Evolutionary conservation across 768 basidiomycete genomes (phyloP).

Genomic region (Tremella yokohamensis): DNA sequence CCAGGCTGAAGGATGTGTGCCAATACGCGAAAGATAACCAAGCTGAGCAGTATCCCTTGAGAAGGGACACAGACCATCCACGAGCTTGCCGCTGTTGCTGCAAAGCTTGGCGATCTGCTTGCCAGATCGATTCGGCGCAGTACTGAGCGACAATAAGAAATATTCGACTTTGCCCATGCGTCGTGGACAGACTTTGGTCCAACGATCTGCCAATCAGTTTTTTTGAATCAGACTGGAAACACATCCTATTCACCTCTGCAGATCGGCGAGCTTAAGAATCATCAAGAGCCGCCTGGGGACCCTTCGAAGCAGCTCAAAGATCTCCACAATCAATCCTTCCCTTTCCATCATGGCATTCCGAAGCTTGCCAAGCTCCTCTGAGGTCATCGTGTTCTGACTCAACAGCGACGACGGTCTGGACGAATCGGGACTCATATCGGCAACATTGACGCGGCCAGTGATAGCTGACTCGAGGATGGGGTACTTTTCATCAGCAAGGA

Average conservation of each 20-base stretch:
- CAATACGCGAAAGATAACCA: conserved; percentile 33
- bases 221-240: neutral
- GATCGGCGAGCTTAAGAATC: conserved; percentile 64
- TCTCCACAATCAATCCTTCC: conserved; percentile 76
- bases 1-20: conserved; percentile 32
- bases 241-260: conserved; percentile 70
- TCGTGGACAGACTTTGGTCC: conserved; percentile 81
- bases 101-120: conserved; percentile 29
- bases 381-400: conserved; percentile 51
- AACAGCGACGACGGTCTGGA: conserved; percentile 32
- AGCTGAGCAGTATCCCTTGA: conserved; percentile 16
- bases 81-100: conserved; percentile 5
- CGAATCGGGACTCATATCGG: conserved; percentile 18
- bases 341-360: conserved; percentile 73
- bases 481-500: conserved; percentile 61
- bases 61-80: conserved; percentile 27
- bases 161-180: conserved; percentile 68
- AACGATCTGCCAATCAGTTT: conserved; percentile 60
- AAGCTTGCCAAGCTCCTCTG: conserved; percentile 75
- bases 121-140: conserved; percentile 57
- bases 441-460: conserved; percentile 71
- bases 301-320: conserved; percentile 80
- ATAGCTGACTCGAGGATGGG: conserved; percentile 92
- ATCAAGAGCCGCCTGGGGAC: conserved; percentile 66
- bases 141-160: conserved; percentile 89